These are phyloP conservation scores for Diospyros lotus DNA, from an alignment of 148 eudicot species.

Conservation along the genomic window DNA sequence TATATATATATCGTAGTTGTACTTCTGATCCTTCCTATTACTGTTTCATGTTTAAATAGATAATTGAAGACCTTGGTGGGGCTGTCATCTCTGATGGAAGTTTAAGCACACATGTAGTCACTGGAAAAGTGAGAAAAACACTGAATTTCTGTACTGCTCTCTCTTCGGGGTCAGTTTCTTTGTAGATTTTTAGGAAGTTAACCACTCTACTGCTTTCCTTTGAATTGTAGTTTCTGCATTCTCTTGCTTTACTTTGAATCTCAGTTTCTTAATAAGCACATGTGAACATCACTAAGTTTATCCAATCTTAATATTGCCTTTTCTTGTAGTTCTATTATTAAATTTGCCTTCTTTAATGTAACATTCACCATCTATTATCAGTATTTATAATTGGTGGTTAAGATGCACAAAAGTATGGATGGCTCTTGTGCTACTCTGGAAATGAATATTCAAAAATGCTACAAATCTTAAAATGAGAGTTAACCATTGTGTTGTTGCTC, in stretches of 20 bases:
- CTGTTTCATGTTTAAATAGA: conserved; percentile 38
- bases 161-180: conserved; percentile 74
- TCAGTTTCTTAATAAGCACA: not conserved
- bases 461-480: no score
- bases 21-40: not conserved
- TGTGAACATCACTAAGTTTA: not conserved
- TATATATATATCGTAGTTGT: not conserved
- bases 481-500: no score
- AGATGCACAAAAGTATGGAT: not conserved
- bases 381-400: not conserved
- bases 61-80: conserved; percentile 77
- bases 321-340: not conserved
- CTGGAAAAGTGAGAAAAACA: conserved; percentile 75
- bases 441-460: not conserved
- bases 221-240: not conserved
- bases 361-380: not conserved
- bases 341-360: no score
- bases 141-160: conserved; percentile 88
- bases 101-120: conserved; percentile 64
- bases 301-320: not conserved
- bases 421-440: conserved; percentile 6
- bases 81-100: conserved; percentile 64
- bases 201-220: not conserved
- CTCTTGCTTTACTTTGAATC: no score
- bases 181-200: not conserved